Conservation (phyloP, 148 eudicot species). For the Heliamphora exappendiculata region DNA sequence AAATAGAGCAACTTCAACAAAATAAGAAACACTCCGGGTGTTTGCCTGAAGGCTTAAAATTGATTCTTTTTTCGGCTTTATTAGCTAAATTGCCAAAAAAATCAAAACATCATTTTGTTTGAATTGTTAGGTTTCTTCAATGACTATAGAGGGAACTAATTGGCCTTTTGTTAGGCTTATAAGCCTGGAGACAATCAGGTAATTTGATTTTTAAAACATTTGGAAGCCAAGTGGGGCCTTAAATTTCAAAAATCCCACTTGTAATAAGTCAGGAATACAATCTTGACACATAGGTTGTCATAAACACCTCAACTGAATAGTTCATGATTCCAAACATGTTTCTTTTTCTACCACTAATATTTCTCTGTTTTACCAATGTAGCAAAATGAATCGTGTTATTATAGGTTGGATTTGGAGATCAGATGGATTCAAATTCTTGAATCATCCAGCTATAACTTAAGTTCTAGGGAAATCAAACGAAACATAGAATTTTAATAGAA, state of each 20-base stretch:
- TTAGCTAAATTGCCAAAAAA: too few relatives aligned
- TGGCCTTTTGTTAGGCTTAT: too few relatives aligned
- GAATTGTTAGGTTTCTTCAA: too few relatives aligned
- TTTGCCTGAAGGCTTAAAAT: too few relatives aligned
- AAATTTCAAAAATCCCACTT: neutral
- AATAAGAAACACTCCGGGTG: neutral
- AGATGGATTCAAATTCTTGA: neutral
- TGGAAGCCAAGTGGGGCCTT: too few relatives aligned
- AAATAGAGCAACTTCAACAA: neutral
- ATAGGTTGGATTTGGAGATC: neutral
- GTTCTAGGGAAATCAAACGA: neutral
- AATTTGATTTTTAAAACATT: too few relatives aligned
- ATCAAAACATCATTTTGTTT: too few relatives aligned
- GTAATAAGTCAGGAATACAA: neutral
- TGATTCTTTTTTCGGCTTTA: too few relatives aligned
- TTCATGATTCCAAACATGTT: neutral
- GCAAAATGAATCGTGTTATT: neutral
- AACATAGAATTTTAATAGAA: neutral
- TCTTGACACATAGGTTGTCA: neutral
- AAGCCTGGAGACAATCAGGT: too few relatives aligned
- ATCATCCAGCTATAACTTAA: neutral
- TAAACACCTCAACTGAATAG: too few relatives aligned
- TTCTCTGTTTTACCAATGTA: neutral
- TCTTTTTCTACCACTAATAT: neutral
- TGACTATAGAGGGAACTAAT: too few relatives aligned